These are phyloP conservation scores for Cercospora berteroae DNA, from an alignment of 2,329 filamentous ascomycete genomes.

Conservation along the genomic window DNA sequence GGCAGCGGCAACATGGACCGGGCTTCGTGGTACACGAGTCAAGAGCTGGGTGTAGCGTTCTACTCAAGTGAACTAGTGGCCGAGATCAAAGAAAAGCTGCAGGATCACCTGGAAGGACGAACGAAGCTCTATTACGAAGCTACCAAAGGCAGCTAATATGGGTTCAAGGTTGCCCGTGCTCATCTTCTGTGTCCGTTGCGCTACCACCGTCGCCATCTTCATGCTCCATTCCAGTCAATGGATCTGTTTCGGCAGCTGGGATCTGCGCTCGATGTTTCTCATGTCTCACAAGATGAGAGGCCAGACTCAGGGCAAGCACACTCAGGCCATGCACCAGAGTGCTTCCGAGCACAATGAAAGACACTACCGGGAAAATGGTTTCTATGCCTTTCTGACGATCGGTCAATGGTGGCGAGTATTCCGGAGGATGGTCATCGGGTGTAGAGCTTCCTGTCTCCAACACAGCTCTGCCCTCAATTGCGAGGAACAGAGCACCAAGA, in stretches of 20 bases:
- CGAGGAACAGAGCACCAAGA: constrained; percentile 56
- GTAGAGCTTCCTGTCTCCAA: constrained; percentile 51
- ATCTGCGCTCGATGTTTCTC: constrained; percentile 51
- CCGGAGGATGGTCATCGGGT: constrained; percentile 47
- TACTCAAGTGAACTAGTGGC: constrained; percentile 44
- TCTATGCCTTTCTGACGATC: constrained; percentile 43
- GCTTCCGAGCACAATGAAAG: constrained; percentile 54
- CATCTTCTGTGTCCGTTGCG: constrained; percentile 29
- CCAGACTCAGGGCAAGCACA: constrained; percentile 51
- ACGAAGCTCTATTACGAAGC: constrained; percentile 20
- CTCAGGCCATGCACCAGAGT: constrained; percentile 56
- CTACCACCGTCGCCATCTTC: constrained; percentile 41
- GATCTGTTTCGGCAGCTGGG: constrained; percentile 52
- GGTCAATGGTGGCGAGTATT: constrained; percentile 35
- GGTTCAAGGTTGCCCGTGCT: constrained; percentile 3
- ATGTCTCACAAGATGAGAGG: constrained; percentile 47
- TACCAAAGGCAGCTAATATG: not conserved
- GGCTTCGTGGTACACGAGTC: constrained; percentile 82
- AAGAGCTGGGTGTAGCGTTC: constrained; percentile 70
- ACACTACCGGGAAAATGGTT: constrained; percentile 55
- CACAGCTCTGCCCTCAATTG: constrained; percentile 55
- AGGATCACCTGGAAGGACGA: constrained; percentile 22
- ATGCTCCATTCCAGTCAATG: constrained; percentile 52
- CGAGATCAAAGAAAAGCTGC: constrained; percentile 19
- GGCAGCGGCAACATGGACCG: constrained; percentile 83